phyloP scores from a whole-genome alignment of 2,329 filamentous ascomycete species.

The Rutstroemia sp. region DNA sequence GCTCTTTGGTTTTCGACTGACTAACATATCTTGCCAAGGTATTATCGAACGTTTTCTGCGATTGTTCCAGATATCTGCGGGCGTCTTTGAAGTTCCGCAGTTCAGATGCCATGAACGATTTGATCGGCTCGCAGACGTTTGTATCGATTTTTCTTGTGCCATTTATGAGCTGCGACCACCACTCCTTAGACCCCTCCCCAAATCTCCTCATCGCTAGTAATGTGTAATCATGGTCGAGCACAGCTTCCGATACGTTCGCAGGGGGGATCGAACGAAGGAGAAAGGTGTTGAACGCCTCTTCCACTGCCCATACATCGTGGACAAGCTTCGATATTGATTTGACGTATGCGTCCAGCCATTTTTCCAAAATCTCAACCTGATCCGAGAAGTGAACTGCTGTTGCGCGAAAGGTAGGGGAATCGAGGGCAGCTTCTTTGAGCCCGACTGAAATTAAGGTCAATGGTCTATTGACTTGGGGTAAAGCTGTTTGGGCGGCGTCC shows the following conservation, averaged over 20 bases:
- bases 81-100: conserved; percentile 81
- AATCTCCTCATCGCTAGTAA: conserved; percentile 78
- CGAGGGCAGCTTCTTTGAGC: conserved; percentile 89
- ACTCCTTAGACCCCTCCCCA: conserved; percentile 78
- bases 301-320: conserved; percentile 63
- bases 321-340: conserved; percentile 55
- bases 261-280: conserved; percentile 70
- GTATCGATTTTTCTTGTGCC: conserved; percentile 72
- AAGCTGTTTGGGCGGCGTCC: conserved; percentile 10
- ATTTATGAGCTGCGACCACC: conserved; percentile 71
- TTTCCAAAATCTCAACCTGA: conserved; percentile 83
- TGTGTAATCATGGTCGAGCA: conserved; percentile 93
- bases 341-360: conserved; percentile 76
- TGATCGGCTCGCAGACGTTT: conserved; percentile 74
- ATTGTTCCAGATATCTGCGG: conserved; percentile 64
- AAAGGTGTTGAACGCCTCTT: conserved; percentile 71
- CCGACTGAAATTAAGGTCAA: conserved; percentile 55
- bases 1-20: conserved; percentile 89
- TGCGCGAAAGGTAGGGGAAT: conserved; percentile 91
- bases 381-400: conserved; percentile 81
- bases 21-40: conserved; percentile 73
- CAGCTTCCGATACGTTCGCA: conserved; percentile 66
- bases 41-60: conserved; percentile 79
- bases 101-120: conserved; percentile 69
- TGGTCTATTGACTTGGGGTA: conserved; percentile 19